Base-by-base conservation (phyloP, 371 early-diverging fungal species). In the Rhizopus sp. region DNA sequence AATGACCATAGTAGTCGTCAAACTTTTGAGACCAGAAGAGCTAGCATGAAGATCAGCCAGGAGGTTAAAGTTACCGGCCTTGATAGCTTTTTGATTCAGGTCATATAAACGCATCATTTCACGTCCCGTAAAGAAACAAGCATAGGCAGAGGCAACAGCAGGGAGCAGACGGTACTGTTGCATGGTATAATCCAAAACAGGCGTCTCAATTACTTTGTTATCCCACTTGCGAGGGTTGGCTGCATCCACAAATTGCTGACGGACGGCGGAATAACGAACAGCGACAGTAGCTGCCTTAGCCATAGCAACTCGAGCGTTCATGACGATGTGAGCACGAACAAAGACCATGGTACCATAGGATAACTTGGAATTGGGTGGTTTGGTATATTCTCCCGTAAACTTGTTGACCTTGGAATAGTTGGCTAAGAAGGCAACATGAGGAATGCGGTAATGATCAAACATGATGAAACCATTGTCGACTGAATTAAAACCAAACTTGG, bases 381-480 rank as follows among this genome's bases (percentile, higher is more conserved):
- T 82, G 46, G 71, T 66, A 55, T 87, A 91, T 39, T 76, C 72
- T 42, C 93, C 93, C 4, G 85, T 81, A 38, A 76, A 68, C 6
- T 83, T 75, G 37, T 70, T 65, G 3, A 95, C 91, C 50, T 82
- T 78, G 52, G 90, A 82, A 74, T 86, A 93, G 17, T 89, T 80
- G 77, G 89, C 87, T 53, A 95, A 71, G 84, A 95, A 87, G 62
- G 88, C 72, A 55, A 84, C 68, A 40, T 91, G 87, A 10, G 94
- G 93, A 33, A 95, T 80, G 37, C 91, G 88, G 50, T 86, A 88
- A 47, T 84, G 80, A 62, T 90, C 80, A 57, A 94, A 89, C 53
- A 87, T 67, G 60, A 93, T 73, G 73, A 86, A 93, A 31, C 95
- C 95, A 64, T 93, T 94, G 73, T 95, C 95, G 67, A 92, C 83